Conservation (phyloP, 2,329 filamentous ascomycete species). For the Colletotrichum tropicicola region DNA sequence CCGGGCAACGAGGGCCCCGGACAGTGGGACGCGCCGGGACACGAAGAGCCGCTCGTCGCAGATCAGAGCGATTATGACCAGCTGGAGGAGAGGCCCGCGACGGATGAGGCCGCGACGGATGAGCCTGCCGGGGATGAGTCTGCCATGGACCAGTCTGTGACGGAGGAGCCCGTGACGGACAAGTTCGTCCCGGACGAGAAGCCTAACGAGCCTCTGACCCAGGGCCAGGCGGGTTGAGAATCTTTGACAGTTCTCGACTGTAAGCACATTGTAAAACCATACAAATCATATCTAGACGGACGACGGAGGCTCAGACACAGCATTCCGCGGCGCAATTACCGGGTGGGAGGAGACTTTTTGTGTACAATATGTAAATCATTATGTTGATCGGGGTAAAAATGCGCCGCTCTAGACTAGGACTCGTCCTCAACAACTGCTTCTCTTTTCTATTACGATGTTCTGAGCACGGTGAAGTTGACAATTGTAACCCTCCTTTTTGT, state of each 20-base stretch:
- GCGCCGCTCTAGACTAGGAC: not conserved
- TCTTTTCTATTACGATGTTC: no score
- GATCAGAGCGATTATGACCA: conserved; percentile 17
- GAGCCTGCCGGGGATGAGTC: not conserved
- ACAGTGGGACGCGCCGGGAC: conserved; percentile 44
- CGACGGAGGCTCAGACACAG: not conserved
- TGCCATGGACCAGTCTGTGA: no score
- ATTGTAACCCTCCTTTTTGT: no score
- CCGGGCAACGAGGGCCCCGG: conserved; percentile 35
- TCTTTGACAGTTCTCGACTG: not conserved
- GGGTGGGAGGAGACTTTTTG: not conserved
- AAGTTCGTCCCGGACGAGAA: not conserved
- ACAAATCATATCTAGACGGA: not conserved
- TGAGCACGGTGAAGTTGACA: no score
- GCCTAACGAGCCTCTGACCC: not conserved
- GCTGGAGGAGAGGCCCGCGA: not conserved
- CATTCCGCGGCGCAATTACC: not conserved
- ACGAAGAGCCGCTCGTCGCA: conserved; percentile 44
- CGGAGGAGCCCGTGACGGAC: not conserved
- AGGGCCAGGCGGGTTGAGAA: not conserved
- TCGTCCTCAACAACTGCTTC: not conserved
- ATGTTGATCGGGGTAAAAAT: not conserved
- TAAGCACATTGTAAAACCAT: conserved; percentile 3
- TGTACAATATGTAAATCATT: not conserved
- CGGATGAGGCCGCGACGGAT: not conserved